Percentiles rank a stretch among this genome's conserved stretches.
Evolutionary conservation across 371 early-diverging fungal species (phyloP).

Genomic region (Blyttiomyces sp.): DNA sequence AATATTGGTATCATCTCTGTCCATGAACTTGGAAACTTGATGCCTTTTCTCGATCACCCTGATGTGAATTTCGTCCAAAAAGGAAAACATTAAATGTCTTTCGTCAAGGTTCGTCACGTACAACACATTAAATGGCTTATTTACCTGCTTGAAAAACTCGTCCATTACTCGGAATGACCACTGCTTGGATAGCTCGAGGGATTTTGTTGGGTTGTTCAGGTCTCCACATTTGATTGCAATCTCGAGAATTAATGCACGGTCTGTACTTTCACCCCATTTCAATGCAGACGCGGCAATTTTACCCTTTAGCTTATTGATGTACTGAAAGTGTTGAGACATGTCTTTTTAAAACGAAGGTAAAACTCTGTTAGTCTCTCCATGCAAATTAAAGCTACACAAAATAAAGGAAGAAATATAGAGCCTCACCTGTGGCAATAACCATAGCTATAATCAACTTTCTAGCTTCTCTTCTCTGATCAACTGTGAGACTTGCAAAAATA

Average conservation of each 20-base stretch:
- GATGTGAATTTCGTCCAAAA: no score
- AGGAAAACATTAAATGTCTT: no score
- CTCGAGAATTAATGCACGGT: conserved; percentile 41
- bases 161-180: conserved; percentile 55
- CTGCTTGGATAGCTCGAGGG: conserved; percentile 32
- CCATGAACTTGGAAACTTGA: conserved; percentile 52
- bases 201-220: conserved; percentile 53
- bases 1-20: conserved; percentile 44
- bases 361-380: no score
- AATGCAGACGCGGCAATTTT: conserved; percentile 10
- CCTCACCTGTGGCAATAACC: conserved; percentile 50
- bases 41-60: conserved; percentile 55
- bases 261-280: conserved; percentile 21
- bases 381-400: neutral
- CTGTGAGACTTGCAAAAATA: conserved; percentile 36
- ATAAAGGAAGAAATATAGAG: neutral
- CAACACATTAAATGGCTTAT: no score
- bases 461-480: conserved; percentile 37
- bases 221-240: conserved; percentile 59
- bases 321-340: conserved; percentile 57
- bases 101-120: no score
- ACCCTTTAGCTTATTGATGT: conserved; percentile 51
- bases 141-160: conserved; percentile 45
- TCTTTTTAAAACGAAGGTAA: no score
- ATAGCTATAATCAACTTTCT: conserved; percentile 47